phyloP scores from a whole-genome alignment of 306 rosid genomes.

The Adenanthera pavonina region DNA sequence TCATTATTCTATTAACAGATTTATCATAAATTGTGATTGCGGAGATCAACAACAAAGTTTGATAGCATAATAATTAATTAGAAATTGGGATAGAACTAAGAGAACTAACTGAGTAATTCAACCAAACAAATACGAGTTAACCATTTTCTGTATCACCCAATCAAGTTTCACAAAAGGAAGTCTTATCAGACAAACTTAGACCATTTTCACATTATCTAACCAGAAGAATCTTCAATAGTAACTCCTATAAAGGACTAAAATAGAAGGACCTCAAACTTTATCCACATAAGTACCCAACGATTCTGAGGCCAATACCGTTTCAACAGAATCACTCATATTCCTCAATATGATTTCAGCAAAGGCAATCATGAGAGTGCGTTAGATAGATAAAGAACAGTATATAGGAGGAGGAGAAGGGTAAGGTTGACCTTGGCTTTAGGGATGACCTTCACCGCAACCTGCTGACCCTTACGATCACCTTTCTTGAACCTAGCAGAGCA shows the following conservation, averaged over 20 bases:
- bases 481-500: constrained; percentile 75
- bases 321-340: not conserved
- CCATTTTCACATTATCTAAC: constrained; percentile 31
- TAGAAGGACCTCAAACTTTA: not conserved
- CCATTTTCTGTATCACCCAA: constrained; percentile 35
- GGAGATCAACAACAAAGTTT: not conserved
- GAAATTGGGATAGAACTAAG: not conserved
- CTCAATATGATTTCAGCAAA: not conserved
- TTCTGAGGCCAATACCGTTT: not conserved
- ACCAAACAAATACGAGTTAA: constrained; percentile 39
- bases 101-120: not conserved
- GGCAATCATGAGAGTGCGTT: not conserved
- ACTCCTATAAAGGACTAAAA: not conserved
- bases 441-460: constrained; percentile 72
- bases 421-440: constrained; percentile 62
- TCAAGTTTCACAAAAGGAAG: constrained; percentile 16
- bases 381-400: not conserved
- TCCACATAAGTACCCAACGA: constrained; percentile 2
- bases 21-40: not conserved
- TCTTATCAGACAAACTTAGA: constrained; percentile 16
- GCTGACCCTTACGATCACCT: constrained; percentile 68
- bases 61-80: not conserved
- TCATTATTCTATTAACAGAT: not conserved
- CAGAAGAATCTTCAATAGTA: constrained; percentile 29
- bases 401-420: not conserved